These are phyloP conservation scores for Ophiostoma piceae DNA, from an alignment of 2,329 filamentous ascomycete genomes.

Conservation along the genomic window DNA sequence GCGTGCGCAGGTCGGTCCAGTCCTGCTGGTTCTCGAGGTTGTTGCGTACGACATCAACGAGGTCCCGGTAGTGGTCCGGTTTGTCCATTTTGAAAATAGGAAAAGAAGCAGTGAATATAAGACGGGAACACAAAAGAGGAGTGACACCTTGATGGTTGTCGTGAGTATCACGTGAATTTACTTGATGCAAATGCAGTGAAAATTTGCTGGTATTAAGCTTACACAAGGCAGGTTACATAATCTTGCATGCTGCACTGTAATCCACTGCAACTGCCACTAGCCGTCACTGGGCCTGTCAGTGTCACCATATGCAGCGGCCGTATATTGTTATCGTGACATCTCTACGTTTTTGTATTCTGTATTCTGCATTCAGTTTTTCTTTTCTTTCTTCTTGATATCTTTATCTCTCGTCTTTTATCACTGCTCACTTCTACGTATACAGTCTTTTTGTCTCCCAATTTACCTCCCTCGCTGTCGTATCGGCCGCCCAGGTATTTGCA, in stretches of 20 bases:
- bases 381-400: neutral
- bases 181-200: neutral
- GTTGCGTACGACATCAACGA: slow-evolving; percentile 58
- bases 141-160: slow-evolving; percentile 2
- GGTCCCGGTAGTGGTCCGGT: slow-evolving; percentile 32
- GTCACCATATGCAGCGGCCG: neutral
- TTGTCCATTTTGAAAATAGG: neutral
- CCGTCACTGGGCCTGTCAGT: neutral
- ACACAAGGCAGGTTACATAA: neutral
- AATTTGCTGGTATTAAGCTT: neutral
- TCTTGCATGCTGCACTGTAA: neutral
- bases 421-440: too few species aligned
- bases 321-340: neutral
- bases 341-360: neutral
- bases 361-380: neutral
- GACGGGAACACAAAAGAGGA: neutral
- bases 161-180: slow-evolving; percentile 1
- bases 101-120: neutral
- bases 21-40: slow-evolving; percentile 72
- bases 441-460: too few species aligned
- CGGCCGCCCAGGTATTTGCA: neutral
- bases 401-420: too few species aligned
- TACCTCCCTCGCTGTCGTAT: too few species aligned
- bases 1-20: slow-evolving; percentile 59
- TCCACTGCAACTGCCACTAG: neutral